These are phyloP conservation scores for Leccinum olivaceopallidum DNA, from an alignment of 768 basidiomycete genomes.

Conservation along the genomic window DNA sequence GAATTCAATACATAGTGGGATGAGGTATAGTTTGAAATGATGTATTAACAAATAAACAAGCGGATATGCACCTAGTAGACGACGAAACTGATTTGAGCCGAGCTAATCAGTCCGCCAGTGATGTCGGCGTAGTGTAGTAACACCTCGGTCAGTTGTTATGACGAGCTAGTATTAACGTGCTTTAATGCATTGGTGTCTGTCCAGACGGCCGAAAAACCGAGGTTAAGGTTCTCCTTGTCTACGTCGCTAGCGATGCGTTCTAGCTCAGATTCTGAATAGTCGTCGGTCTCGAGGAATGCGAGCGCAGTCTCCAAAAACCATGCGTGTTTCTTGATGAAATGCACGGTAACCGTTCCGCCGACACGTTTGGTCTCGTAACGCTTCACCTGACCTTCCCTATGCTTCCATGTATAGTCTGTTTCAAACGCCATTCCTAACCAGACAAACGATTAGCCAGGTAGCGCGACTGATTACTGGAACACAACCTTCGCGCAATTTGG, in stretches of 20 bases:
- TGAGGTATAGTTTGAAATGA: conserved; percentile 13
- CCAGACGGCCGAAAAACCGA: conserved; percentile 31
- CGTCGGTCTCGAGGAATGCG: conserved; percentile 80
- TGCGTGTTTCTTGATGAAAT: conserved; percentile 96
- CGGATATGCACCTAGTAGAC: background rate
- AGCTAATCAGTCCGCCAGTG: background rate
- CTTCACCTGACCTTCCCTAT: conserved; percentile 66
- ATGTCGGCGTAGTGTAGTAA: background rate
- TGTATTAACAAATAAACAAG: conserved; percentile 24
- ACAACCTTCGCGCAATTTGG: conserved; percentile 62
- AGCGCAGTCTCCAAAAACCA: conserved; percentile 96
- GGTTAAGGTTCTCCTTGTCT: conserved; percentile 14
- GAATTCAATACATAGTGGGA: conserved; percentile 4
- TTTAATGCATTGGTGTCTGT: conserved; percentile 29
- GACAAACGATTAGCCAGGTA: conserved; percentile 1
- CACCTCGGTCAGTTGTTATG: conserved; percentile 1
- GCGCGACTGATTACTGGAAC: background rate
- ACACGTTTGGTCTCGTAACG: conserved; percentile 70
- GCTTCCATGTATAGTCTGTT: conserved; percentile 65
- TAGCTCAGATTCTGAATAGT: conserved; percentile 52
- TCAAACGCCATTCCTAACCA: conserved; percentile 55
- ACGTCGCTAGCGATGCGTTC: conserved; percentile 13
- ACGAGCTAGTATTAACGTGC: conserved; percentile 11
- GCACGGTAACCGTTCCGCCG: conserved; percentile 93
- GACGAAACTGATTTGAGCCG: background rate